phyloP scores from a whole-genome alignment of 148 eudicot genomes.

The Persicaria maculosa region DNA sequence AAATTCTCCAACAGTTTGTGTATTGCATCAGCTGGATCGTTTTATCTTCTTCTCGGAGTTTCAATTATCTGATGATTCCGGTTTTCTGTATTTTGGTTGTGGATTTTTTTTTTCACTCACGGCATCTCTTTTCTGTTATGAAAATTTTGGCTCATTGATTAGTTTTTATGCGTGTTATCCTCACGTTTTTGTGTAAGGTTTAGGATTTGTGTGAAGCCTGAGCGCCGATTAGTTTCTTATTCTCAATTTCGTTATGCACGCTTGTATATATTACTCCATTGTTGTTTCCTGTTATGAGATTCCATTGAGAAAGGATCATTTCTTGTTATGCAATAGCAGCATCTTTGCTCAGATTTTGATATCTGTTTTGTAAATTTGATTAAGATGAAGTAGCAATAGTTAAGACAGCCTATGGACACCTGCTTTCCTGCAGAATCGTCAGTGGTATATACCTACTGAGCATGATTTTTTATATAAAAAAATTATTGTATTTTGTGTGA shows the following conservation, averaged over 20 bases:
- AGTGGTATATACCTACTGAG: background rate
- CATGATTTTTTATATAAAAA: background rate
- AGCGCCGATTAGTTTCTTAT: background rate
- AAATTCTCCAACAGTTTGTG: background rate
- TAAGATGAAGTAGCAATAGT: background rate
- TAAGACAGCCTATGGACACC: background rate
- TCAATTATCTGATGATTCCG: background rate
- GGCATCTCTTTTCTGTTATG: background rate
- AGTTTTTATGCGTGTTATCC: background rate
- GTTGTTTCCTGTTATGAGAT: background rate
- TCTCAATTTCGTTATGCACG: conserved; percentile 9
- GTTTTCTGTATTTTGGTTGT: background rate
- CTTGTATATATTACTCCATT: background rate
- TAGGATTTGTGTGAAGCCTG: background rate
- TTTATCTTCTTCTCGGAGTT: conserved; percentile 5
- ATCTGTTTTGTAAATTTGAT: background rate
- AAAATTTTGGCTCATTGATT: background rate
- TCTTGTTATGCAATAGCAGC: background rate
- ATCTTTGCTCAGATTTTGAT: background rate
- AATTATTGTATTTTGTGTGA: background rate
- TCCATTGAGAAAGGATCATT: background rate
- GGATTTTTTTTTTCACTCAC: background rate
- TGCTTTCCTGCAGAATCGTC: background rate
- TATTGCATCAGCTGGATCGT: conserved; percentile 4
- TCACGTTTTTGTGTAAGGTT: background rate